Evolutionary conservation across 495 filamentous ascomycete species (phyloP).

Genomic region (Physcia stellaris): DNA sequence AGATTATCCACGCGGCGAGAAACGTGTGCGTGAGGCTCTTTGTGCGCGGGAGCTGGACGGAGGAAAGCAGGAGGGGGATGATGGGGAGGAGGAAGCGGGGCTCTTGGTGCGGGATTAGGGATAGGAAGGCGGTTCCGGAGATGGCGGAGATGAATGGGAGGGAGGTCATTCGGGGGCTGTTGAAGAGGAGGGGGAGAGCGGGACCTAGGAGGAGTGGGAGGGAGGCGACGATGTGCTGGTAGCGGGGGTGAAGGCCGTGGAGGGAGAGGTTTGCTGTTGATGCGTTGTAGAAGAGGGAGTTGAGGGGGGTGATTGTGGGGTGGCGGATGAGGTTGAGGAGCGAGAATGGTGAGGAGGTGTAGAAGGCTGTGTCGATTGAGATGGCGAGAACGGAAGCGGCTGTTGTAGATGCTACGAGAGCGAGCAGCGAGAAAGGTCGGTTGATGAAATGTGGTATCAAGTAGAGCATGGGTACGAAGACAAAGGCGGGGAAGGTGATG

Average conservation of each 20-base stretch:
- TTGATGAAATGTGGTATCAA: constrained; percentile 69
- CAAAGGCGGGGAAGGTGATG: constrained; percentile 89
- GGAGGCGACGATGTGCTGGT: constrained; percentile 78
- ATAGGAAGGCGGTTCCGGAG: constrained; percentile 66
- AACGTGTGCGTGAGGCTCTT: constrained; percentile 36
- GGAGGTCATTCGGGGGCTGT: constrained; percentile 37
- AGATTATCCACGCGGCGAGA: constrained; percentile 60
- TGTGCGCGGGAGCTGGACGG: constrained; percentile 53
- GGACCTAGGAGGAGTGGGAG: constrained; percentile 87
- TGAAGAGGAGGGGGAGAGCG: constrained; percentile 51
- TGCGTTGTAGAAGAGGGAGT: constrained; percentile 84
- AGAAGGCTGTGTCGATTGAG: constrained; percentile 71
- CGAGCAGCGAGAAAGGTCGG: constrained; percentile 56
- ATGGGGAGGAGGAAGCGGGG: constrained; percentile 83
- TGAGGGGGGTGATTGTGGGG: constrained; percentile 76
- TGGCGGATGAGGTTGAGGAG: constrained; percentile 30
- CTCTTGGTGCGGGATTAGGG: constrained; percentile 85
- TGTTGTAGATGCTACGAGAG: constrained; percentile 43
- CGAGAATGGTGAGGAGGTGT: constrained; percentile 33
- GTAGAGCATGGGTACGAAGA: constrained; percentile 66
- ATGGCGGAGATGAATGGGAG: constrained; percentile 63
- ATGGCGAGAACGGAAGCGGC: constrained; percentile 59
- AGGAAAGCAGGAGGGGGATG: constrained; percentile 78
- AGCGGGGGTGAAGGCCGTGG: constrained; percentile 85
- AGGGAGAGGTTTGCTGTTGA: constrained; percentile 61